These are phyloP conservation scores for Asterella californica DNA, from an alignment of 225 moss, liverwort and hornwort species.

Conservation along the genomic window DNA sequence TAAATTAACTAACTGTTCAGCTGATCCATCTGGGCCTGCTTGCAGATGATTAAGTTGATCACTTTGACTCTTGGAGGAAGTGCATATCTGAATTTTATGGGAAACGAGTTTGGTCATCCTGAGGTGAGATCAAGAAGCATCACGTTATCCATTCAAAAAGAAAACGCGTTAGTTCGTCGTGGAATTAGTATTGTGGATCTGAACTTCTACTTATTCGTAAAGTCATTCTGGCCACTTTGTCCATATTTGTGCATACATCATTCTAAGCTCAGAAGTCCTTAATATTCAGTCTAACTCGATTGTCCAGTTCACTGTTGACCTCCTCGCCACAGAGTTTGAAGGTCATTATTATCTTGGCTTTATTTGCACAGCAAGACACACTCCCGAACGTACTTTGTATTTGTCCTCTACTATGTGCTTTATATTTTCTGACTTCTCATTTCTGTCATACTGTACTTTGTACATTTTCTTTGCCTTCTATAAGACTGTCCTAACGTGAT, in stretches of 20 bases:
- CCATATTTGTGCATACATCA: background rate
- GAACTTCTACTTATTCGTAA: background rate
- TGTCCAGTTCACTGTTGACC: background rate
- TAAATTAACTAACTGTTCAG: background rate
- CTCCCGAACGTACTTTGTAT: too few relatives aligned
- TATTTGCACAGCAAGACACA: too few relatives aligned
- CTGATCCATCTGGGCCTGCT: background rate
- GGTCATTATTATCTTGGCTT: background rate
- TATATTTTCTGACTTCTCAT: too few relatives aligned
- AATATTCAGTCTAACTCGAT: background rate
- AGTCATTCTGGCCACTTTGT: background rate
- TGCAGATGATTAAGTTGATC: conserved; percentile 86
- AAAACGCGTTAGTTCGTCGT: background rate
- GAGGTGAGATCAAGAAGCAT: conserved; percentile 47
- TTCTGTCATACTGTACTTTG: too few relatives aligned
- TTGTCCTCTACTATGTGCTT: too few relatives aligned
- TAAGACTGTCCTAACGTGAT: too few relatives aligned
- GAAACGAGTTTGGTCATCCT: conserved; percentile 98
- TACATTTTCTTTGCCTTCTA: too few relatives aligned
- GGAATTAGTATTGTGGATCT: background rate
- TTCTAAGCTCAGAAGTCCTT: background rate
- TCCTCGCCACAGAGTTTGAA: background rate
- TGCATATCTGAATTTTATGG: conserved; percentile 88
- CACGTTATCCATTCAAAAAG: too few relatives aligned
- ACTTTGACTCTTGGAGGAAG: conserved; percentile 84